Evolutionary conservation across 2,329 filamentous ascomycete genomes (phyloP).

Genomic region (Beauveria scarabaeidicola): DNA sequence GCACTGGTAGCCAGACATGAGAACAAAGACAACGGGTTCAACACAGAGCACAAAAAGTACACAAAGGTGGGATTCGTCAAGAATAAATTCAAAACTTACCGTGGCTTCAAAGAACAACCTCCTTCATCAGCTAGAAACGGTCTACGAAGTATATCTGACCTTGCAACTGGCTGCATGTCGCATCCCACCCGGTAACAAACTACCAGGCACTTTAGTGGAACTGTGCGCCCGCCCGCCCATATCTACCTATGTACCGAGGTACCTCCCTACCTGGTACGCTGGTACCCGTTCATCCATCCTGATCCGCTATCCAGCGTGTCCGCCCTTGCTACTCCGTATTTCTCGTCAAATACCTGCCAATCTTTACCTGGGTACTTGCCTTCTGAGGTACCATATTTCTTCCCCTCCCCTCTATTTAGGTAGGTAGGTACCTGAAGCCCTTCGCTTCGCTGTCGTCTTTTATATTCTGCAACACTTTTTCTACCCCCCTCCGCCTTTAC

Average conservation of each 20-base stretch:
- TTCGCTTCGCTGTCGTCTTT: background rate
- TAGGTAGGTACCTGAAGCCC: background rate
- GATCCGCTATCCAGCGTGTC: background rate
- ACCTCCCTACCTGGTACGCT: no score
- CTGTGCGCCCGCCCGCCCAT: background rate
- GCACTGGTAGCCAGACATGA: background rate
- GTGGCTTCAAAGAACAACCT: no score
- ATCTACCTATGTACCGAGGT: background rate
- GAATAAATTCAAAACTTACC: no score
- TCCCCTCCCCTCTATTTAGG: background rate
- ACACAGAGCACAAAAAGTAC: background rate
- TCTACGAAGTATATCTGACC: background rate
- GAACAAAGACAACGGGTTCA: no score
- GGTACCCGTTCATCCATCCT: background rate
- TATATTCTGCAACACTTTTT: slow-evolving; percentile 5
- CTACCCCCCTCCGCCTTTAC: background rate
- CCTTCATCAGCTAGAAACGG: background rate
- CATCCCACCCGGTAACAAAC: background rate
- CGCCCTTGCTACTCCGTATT: background rate
- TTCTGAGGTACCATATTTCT: background rate
- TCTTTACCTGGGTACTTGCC: no score
- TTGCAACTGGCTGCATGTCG: slow-evolving; percentile 1
- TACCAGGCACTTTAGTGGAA: background rate
- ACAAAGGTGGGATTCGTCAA: background rate
- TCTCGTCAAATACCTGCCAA: background rate